Base-by-base conservation (phyloP, 2,329 filamentous ascomycete species). In the Xylaria sp. region DNA sequence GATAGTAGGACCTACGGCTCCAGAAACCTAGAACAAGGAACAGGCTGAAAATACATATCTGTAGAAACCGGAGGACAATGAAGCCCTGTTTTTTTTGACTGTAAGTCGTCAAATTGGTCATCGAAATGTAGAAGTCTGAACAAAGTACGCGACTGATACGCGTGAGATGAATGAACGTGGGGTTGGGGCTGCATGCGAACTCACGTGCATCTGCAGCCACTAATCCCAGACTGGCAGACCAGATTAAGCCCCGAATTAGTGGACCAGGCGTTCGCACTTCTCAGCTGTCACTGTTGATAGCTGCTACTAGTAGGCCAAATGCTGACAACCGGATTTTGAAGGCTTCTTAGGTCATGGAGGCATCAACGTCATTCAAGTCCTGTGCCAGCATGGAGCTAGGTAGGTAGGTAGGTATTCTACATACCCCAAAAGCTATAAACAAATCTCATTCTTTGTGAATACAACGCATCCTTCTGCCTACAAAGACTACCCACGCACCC, bases 191-290 rank as follows among this genome's bases (percentile, higher is more conserved):
- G 19, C 26, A 61, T 65, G 61, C 65, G 65, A 65, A 61, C 34
- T 66, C 65, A 67, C 62, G 63, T 67, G 63, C 22, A 34, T 39
- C 38, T 34, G 19, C 44, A 39, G 41, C 42, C n/a, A n/a, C n/a
- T n/a, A n/a, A n/a, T n/a, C n/a, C n/a, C 38, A 41, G 39, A 42
- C 29, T 44, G 39, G 52, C 20, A 22, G 20, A 7, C 41, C 39
- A 62, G 48, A 49, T 54, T 45, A 42, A 45, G 18, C 20, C 49
- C 11, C 52, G 17, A 42, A 29, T 18, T 38, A 44, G 16, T 34
- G 29, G 29, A 4, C 29, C 29, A 34, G 11, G 29, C 29, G 4
- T 13, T 34, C 11, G 9, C 6, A 9, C 24, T 9, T 26, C 24
- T 26, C 5, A 7, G 3, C 11, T 7, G 29, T 34, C 11, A 34